Evolutionary conservation across 805 yeast genomes (phyloP), one percentile per base, ranked within the genome.

Genomic region (Alloascoidea hylecoeti): DNA sequence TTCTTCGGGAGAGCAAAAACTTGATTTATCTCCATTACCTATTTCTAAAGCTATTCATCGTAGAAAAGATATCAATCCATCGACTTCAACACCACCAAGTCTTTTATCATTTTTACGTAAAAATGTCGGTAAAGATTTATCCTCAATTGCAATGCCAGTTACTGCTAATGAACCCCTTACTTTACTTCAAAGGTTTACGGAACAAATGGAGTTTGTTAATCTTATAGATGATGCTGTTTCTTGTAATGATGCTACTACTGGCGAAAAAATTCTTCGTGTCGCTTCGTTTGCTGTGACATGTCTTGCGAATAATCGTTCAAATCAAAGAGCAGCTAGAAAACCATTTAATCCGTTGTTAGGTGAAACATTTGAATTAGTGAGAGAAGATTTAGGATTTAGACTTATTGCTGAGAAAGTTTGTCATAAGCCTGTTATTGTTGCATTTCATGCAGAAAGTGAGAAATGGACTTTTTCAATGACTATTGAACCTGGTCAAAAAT

Each of bases 301-400:
- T 41, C 55, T 88, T 5, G 75, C 96, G 0, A 64, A 80, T 6
- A 68, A 74, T 48, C 64, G 96, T 41, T 71, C 72, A 27, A 86
- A 82, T 48, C 77, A 75, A 36, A 68, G 98, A 47, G 75, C 78
- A 38, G 55, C 71, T 32, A 68, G 98, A 45, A 92, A 92, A 52
- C 97, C 98, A 1, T 92, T 92, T 59, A 92, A 86, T 52, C 97
- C 98, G 5, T 63, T 92, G 38, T 61, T 92, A 15, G 96, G 97
- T 15, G 98, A 92, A 54, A 88, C 96, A 0, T 92, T 58, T 55
- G 98, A 92, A 56, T 63, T 84, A 34, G 92, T 85, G 1, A 68
- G 95, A 33, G 95, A 85, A 43, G 95, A 84, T 49, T 57, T 70
- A 37, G 88, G 88, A 0, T 67, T 78, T 46, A 61, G 97, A 46